Evolutionary conservation across 768 basidiomycete genomes (phyloP).

Genomic region (Rhizopogon sp.): DNA sequence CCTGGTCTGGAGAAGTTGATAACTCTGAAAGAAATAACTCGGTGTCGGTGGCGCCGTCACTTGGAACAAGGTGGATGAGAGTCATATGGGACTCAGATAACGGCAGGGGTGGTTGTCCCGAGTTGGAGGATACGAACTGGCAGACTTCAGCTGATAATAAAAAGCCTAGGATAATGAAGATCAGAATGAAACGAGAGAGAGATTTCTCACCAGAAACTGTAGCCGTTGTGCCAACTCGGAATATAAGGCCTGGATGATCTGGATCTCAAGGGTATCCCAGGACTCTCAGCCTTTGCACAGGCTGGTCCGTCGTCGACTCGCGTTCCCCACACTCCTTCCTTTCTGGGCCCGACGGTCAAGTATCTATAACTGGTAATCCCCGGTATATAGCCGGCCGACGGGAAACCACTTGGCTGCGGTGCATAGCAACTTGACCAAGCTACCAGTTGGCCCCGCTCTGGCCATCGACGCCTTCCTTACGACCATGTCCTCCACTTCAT

Average conservation of each 20-base stretch:
- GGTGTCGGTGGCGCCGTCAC: not conserved
- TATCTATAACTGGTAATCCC: no score
- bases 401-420: not conserved
- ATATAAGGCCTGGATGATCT: not conserved
- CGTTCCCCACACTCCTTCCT: conserved; percentile 1
- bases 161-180: not conserved
- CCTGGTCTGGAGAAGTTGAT: not conserved
- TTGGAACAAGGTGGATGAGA: not conserved
- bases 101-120: not conserved
- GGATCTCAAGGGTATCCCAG: not conserved
- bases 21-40: not conserved
- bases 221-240: no score
- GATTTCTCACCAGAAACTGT: not conserved
- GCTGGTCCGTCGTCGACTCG: not conserved
- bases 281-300: conserved; percentile 1
- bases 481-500: conserved; percentile 27
- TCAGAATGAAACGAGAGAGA: not conserved
- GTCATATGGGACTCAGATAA: not conserved
- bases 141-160: not conserved
- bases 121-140: not conserved
- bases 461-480: not conserved
- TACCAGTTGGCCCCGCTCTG: not conserved
- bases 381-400: no score
- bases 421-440: not conserved
- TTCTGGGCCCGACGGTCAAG: not conserved